Percentiles rank a stretch among this genome's conserved stretches.
These are phyloP conservation scores for Ehretia macrophylla DNA, from an alignment of 257 asterid species.

Conservation along the genomic window DNA sequence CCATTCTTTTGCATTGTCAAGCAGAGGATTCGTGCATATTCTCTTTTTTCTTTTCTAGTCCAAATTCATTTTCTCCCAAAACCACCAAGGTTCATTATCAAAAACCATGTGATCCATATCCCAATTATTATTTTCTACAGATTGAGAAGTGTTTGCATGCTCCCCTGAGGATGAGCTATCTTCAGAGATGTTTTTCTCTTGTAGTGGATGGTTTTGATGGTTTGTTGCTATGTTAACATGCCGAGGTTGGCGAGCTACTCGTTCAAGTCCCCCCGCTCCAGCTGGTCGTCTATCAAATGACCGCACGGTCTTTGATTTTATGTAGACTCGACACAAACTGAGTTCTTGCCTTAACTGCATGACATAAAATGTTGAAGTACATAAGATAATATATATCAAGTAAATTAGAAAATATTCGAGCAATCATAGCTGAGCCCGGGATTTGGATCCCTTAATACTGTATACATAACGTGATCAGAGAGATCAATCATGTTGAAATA, in stretches of 20 bases:
- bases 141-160: background rate
- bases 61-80: conserved; percentile 15
- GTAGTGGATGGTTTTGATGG: background rate
- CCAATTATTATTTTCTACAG: conserved; percentile 6
- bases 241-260: too few species aligned
- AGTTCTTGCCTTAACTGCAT: conserved; percentile 71
- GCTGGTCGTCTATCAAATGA: conserved; percentile 64
- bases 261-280: background rate
- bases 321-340: conserved; percentile 67
- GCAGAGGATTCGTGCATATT: too few species aligned
- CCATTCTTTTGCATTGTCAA: too few species aligned
- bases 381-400: too few species aligned
- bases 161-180: conserved; percentile 14
- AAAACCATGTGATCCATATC: background rate
- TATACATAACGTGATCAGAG: too few species aligned
- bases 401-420: too few species aligned
- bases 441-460: too few species aligned
- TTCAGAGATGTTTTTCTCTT: conserved; percentile 2
- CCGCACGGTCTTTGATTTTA: conserved; percentile 54
- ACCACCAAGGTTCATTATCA: conserved; percentile 17
- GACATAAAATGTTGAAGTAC: too few species aligned
- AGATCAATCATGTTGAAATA: too few species aligned
- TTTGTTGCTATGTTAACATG: too few species aligned
- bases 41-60: background rate
- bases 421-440: too few species aligned